Evolutionary conservation across 2,329 filamentous ascomycete species (phyloP).

Genomic region (Mollisia scopiformis): DNA sequence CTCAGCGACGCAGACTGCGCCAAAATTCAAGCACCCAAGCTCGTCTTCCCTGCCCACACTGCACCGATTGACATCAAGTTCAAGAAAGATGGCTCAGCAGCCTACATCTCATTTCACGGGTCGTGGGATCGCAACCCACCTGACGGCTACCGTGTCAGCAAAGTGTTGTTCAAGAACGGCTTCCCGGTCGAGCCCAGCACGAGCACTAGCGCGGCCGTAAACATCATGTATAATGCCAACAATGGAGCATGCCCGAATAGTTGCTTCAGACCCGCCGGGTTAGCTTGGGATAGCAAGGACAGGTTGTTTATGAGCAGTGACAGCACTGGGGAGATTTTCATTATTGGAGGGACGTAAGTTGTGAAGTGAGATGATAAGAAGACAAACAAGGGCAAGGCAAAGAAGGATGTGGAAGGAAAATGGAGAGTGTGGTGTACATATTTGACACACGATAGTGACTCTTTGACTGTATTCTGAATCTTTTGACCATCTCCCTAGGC

Average conservation of each 20-base stretch:
- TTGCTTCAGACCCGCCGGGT: conserved; percentile 66
- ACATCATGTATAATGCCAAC: conserved; percentile 60
- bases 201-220: conserved; percentile 51
- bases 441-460: not conserved
- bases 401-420: not conserved
- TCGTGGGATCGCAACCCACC: conserved; percentile 48
- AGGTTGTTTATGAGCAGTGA: conserved; percentile 26
- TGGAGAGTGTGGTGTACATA: not conserved
- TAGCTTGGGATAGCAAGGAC: conserved; percentile 48
- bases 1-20: conserved; percentile 9
- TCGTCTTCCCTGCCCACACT: conserved; percentile 19
- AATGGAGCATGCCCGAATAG: conserved; percentile 52
- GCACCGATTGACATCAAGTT: conserved; percentile 22
- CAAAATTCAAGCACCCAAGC: conserved; percentile 8
- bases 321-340: conserved; percentile 22
- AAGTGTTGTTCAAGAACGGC: conserved; percentile 46
- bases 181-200: conserved; percentile 42
- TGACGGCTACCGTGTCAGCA: conserved; percentile 50
- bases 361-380: not conserved
- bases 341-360: conserved; percentile 6
- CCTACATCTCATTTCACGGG: conserved; percentile 22
- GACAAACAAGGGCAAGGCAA: not conserved
- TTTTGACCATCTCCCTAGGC: too few species aligned
- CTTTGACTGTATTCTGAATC: not conserved
- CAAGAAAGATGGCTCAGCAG: conserved; percentile 11